Conservation (phyloP, 306 rosid species). For the Vachellia pachyceras region DNA sequence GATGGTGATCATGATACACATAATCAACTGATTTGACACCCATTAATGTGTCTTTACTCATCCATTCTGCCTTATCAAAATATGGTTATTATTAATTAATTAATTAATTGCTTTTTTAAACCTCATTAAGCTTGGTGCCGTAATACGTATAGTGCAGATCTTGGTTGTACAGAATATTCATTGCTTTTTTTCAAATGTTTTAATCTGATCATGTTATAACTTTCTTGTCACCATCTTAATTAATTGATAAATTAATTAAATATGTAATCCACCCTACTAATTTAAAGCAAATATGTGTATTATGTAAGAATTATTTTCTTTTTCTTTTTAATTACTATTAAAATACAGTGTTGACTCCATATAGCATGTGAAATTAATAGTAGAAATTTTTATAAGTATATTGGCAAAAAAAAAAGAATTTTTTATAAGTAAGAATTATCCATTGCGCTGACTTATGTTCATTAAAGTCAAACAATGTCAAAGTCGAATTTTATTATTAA, state of each 20-base stretch:
- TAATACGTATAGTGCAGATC: constrained; percentile 19
- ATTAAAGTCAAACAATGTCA: neutral
- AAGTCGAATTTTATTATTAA: neutral
- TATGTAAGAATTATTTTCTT: no score
- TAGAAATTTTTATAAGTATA: neutral
- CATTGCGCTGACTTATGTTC: neutral
- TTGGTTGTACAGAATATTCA: constrained; percentile 20
- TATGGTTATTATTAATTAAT: neutral
- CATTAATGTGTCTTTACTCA: constrained; percentile 38
- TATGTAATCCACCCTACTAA: neutral
- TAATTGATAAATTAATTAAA: no score
- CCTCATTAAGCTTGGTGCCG: neutral
- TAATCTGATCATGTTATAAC: neutral
- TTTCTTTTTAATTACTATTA: no score
- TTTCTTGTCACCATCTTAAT: constrained; percentile 17
- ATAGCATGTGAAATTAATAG: no score
- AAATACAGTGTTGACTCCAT: no score
- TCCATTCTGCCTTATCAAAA: constrained; percentile 31
- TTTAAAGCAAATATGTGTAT: no score
- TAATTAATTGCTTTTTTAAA: constrained; percentile 21
- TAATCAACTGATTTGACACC: constrained; percentile 52
- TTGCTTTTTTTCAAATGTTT: constrained; percentile 39
- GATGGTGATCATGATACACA: constrained; percentile 31
- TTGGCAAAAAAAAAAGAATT: neutral
- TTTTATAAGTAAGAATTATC: no score